Percentiles rank a stretch among this genome's conserved stretches.
phyloP scores from a whole-genome alignment of 2,329 filamentous ascomycete genomes.

The Ilyonectria mors-panacis region DNA sequence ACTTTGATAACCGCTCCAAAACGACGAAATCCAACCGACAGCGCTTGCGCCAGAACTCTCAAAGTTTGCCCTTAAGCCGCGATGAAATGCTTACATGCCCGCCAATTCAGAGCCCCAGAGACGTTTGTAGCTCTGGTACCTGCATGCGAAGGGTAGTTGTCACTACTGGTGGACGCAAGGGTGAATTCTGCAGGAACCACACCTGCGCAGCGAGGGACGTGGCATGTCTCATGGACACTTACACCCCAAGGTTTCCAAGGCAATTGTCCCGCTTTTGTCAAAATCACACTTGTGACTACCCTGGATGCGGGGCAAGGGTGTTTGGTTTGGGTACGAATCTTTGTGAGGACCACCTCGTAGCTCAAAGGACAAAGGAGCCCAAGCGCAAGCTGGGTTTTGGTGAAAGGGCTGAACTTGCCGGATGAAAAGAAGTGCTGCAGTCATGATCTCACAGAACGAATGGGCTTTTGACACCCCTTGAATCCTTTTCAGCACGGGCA shows the following conservation, averaged over 20 bases:
- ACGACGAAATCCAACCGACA: neutral
- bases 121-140: constrained; percentile 23
- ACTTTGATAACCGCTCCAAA: neutral
- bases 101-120: neutral
- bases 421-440: neutral
- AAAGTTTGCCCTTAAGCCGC: neutral
- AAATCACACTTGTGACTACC: constrained; percentile 24
- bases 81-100: neutral
- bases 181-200: constrained; percentile 38
- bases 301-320: neutral
- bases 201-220: constrained; percentile 35
- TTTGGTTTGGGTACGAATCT: neutral
- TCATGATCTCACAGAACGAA: neutral
- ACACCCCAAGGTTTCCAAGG: neutral
- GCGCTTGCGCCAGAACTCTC: neutral
- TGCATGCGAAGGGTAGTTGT: constrained; percentile 5
- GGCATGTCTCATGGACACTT: constrained; percentile 33
- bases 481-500: too few relatives aligned
- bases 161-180: constrained; percentile 10
- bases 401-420: neutral
- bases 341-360: neutral
- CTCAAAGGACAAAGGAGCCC: too few relatives aligned
- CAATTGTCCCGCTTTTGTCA: constrained; percentile 24
- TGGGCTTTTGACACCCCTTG: too few relatives aligned
- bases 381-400: neutral